phyloP scores from a whole-genome alignment of 768 basidiomycete species.

The Suillus ampliporus region DNA sequence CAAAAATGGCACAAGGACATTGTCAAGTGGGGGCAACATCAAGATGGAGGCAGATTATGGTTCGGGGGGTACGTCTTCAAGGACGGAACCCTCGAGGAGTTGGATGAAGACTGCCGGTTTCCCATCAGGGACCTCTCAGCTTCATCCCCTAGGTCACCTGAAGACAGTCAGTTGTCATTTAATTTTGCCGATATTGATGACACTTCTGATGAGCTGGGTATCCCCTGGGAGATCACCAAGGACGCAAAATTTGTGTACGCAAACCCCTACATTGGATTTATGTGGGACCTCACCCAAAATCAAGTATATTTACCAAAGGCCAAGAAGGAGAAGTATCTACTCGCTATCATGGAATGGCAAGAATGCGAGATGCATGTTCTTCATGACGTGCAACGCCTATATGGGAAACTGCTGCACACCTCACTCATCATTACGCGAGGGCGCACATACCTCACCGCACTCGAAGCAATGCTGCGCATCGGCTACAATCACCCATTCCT shows the following conservation, averaged over 20 bases:
- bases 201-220: not conserved
- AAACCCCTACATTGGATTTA: slow-evolving; percentile 34
- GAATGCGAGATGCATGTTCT: too few relatives aligned
- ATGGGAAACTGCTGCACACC: too few relatives aligned
- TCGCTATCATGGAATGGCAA: too few relatives aligned
- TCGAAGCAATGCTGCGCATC: too few relatives aligned
- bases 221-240: not conserved
- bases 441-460: too few relatives aligned
- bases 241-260: not conserved
- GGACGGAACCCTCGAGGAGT: slow-evolving; percentile 32
- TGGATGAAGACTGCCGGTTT: slow-evolving; percentile 37
- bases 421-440: too few relatives aligned
- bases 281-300: slow-evolving; percentile 32
- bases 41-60: slow-evolving; percentile 29
- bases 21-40: not conserved
- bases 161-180: too few relatives aligned
- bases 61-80: slow-evolving; percentile 28
- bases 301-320: slow-evolving; percentile 36
- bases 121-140: slow-evolving; percentile 10
- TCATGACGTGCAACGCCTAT: too few relatives aligned
- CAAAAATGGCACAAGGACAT: too few relatives aligned
- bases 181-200: not conserved
- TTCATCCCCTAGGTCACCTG: too few relatives aligned
- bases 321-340: slow-evolving; percentile 32
- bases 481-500: too few relatives aligned